Base-by-base conservation (phyloP, 805 yeast species). In the Vanderwaltozyma verrucispora region DNA sequence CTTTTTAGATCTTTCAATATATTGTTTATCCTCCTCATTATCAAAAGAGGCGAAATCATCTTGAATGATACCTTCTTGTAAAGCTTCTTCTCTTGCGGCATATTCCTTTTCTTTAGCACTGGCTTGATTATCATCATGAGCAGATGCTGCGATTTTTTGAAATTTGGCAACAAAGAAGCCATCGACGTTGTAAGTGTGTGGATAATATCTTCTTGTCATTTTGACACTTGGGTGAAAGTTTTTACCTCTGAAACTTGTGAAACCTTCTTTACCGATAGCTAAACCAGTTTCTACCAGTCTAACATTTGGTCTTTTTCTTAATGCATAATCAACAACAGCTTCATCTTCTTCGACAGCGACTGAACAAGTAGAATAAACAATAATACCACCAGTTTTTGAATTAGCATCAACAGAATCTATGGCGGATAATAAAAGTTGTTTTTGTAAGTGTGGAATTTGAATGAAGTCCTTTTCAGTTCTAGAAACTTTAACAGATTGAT, bases 271-370 rank as follows among this genome's bases (percentile, higher is more conserved):
- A 63, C 99, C 99, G 45, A 92, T 92, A 40, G 77, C 83, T 48
- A 92, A 72, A 12, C 89, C 95, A 19, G 96, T 74, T 12, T 89
- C 96, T 11, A 92, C 96, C 32, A 92, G 74, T 60, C 82, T 85
- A 31, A 92, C 96, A 55, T 92, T 92, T 26, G 97, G 96, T 59
- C 99, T 78, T 61, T 92, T 89, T 59, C 95, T 77, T 51, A 92
- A 72, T 18, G 96, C 97, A 54, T 92, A 92, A 63, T 89, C 95
- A n/a, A 92, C 96, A 40, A 92, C 99, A 17, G 96, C 82, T 67
- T 92, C 99, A 63, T 92, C 88, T 66, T 92, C 99, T 53, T 92
- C 99, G 34, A 92, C 96, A 53, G 94, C 94, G 42, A 92, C 92
- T 12, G 97, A 89, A 73, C 99, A 92, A 1, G 99, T 92, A 7